Evolutionary conservation across 805 yeast species (phyloP).

Genomic region (Starmerella apicola): DNA sequence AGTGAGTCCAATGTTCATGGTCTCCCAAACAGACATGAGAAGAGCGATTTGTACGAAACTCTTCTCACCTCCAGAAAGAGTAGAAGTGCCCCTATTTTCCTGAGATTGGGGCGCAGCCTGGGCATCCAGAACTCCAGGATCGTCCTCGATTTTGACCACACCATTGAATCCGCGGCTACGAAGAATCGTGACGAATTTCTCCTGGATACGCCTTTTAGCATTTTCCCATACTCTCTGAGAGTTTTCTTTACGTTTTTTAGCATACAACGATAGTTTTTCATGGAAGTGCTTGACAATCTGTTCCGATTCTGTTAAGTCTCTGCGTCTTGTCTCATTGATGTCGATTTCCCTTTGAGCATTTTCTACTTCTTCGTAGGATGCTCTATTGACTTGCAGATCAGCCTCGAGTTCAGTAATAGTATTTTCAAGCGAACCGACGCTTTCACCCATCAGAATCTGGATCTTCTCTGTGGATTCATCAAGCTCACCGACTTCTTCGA

Average conservation of each 20-base stretch:
- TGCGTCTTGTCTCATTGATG: too few species aligned
- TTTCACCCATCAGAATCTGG: background rate
- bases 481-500: too few species aligned
- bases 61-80: constrained; percentile 94
- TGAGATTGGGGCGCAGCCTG: constrained; percentile 27
- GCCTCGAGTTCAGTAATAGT: too few species aligned
- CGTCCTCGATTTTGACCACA: constrained; percentile 49
- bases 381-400: background rate
- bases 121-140: constrained; percentile 19
- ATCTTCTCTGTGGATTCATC: background rate
- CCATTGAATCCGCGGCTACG: constrained; percentile 61
- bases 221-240: constrained; percentile 14
- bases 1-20: constrained; percentile 75
- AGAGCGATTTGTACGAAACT: constrained; percentile 86
- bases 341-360: background rate
- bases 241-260: too few species aligned
- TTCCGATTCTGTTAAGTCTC: too few species aligned
- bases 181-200: constrained; percentile 18
- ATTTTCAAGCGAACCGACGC: too few species aligned
- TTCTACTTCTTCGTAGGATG: background rate
- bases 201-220: constrained; percentile 6
- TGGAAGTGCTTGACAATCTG: too few species aligned
- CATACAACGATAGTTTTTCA: too few species aligned
- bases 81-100: constrained; percentile 52
- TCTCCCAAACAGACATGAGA: constrained; percentile 79